Conservation (phyloP, 2,329 filamentous ascomycete species). For the Penicillium vulpinum region DNA sequence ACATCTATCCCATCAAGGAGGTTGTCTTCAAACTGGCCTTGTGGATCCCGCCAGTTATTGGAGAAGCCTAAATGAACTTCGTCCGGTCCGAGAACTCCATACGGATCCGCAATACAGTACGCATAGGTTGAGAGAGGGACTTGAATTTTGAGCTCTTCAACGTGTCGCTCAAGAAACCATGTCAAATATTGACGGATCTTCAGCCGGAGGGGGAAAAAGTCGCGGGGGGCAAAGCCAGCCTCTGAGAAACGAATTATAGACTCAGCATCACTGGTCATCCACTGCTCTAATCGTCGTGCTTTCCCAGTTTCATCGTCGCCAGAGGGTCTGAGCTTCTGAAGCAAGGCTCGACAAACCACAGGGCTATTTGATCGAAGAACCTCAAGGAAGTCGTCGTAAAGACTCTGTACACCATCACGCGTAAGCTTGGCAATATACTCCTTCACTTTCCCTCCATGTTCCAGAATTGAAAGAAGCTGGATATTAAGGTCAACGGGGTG, state of each 20-base stretch:
- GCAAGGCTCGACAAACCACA: conserved; percentile 38
- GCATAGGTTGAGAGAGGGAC: conserved; percentile 55
- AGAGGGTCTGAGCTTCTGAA: conserved; percentile 35
- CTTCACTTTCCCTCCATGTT: conserved; percentile 51
- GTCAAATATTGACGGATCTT: conserved; percentile 42
- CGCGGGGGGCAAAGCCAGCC: conserved; percentile 49
- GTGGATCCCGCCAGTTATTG: conserved; percentile 41
- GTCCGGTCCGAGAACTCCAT: conserved; percentile 51
- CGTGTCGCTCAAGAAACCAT: conserved; percentile 43
- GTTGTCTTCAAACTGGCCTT: conserved; percentile 42
- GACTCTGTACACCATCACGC: conserved; percentile 35
- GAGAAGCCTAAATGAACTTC: conserved; percentile 60
- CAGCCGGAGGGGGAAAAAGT: conserved; percentile 44
- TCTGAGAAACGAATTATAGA: conserved; percentile 42
- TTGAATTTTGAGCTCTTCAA: conserved; percentile 50
- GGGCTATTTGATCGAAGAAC: conserved; percentile 38
- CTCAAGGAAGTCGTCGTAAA: conserved; percentile 38
- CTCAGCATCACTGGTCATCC: conserved; percentile 37
- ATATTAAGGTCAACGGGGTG: conserved; percentile 52
- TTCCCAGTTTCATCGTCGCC: conserved; percentile 26
- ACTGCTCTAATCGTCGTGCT: conserved; percentile 35
- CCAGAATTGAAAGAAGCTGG: conserved; percentile 57
- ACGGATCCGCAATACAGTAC: conserved; percentile 59
- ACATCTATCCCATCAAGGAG: conserved; percentile 52
- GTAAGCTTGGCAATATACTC: conserved; percentile 47